Conservation (phyloP, 2,329 filamentous ascomycete species). For the Penicillium brasilianum region DNA sequence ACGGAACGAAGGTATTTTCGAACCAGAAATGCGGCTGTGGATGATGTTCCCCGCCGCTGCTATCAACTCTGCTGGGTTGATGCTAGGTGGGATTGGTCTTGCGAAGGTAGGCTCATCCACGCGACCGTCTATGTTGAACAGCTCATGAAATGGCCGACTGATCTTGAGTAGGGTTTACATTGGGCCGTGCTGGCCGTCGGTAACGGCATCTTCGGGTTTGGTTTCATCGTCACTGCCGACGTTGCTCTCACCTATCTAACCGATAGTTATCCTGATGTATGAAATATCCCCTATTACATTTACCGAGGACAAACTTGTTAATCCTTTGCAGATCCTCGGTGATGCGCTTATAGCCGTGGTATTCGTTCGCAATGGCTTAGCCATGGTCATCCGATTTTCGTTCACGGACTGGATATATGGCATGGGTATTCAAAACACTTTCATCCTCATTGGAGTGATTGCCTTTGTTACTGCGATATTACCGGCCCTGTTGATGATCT, state of each 20-base stretch:
- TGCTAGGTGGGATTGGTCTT: slow-evolving; percentile 19
- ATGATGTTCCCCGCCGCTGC: slow-evolving; percentile 14
- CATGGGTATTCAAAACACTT: slow-evolving; percentile 19
- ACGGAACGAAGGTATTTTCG: slow-evolving; percentile 18
- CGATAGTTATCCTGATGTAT: slow-evolving; percentile 16
- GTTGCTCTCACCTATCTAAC: slow-evolving; percentile 20
- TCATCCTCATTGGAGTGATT: slow-evolving; percentile 15
- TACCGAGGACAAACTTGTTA: neutral
- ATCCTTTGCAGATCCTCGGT: slow-evolving; percentile 10
- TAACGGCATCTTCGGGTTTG: slow-evolving; percentile 19
- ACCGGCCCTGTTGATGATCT: slow-evolving; percentile 10
- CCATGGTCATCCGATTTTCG: slow-evolving; percentile 11
- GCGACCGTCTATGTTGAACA: neutral
- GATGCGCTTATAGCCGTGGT: slow-evolving; percentile 19
- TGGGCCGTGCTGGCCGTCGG: slow-evolving; percentile 18
- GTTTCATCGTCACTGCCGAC: slow-evolving; percentile 19
- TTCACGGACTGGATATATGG: slow-evolving; percentile 10
- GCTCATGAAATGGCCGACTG: neutral
- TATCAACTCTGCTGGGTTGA: slow-evolving; percentile 3
- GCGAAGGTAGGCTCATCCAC: slow-evolving; percentile 5
- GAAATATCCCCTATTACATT: neutral
- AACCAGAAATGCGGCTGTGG: slow-evolving; percentile 21
- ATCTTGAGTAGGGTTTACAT: slow-evolving; percentile 4
- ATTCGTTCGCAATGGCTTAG: slow-evolving; percentile 17
- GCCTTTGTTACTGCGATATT: slow-evolving; percentile 11